These are phyloP conservation scores for Collariella sp. DNA, from an alignment of 495 filamentous ascomycete species.

Conservation along the genomic window DNA sequence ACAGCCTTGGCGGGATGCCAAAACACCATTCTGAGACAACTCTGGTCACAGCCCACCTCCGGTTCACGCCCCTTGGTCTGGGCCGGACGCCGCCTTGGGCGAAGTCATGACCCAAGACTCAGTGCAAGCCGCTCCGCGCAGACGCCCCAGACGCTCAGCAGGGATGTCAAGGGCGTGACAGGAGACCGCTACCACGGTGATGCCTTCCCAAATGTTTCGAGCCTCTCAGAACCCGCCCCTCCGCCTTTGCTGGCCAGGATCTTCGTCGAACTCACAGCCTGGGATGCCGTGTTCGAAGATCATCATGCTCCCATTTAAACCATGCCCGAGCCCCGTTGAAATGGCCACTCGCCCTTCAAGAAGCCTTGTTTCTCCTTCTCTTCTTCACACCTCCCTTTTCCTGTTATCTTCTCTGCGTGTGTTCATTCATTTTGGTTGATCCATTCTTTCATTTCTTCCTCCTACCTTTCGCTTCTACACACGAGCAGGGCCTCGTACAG, in stretches of 20 bases:
- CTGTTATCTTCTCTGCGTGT: constrained; percentile 19
- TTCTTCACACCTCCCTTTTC: constrained; percentile 13
- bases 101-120: background rate
- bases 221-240: constrained; percentile 13
- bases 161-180: background rate
- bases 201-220: constrained; percentile 39
- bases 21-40: constrained; percentile 43
- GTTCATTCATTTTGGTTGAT: constrained; percentile 31
- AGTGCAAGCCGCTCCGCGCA: background rate
- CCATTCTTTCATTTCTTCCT: constrained; percentile 29
- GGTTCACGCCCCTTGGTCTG: constrained; percentile 24
- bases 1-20: constrained; percentile 29
- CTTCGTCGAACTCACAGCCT: background rate
- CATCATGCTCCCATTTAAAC: constrained; percentile 49
- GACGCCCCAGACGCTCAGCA: constrained; percentile 14
- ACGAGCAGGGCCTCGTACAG: constrained; percentile 50
- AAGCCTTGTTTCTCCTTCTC: constrained; percentile 23
- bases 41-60: constrained; percentile 38
- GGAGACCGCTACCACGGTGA: constrained; percentile 17
- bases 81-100: constrained; percentile 11
- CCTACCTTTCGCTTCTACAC: constrained; percentile 35
- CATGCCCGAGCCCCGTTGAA: constrained; percentile 6
- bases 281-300: constrained; percentile 19
- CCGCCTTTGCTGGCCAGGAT: constrained; percentile 10
- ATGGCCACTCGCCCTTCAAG: constrained; percentile 19